These are phyloP conservation scores for Coprinopsis strossmayeri DNA, from an alignment of 768 basidiomycete species.

Conservation along the genomic window DNA sequence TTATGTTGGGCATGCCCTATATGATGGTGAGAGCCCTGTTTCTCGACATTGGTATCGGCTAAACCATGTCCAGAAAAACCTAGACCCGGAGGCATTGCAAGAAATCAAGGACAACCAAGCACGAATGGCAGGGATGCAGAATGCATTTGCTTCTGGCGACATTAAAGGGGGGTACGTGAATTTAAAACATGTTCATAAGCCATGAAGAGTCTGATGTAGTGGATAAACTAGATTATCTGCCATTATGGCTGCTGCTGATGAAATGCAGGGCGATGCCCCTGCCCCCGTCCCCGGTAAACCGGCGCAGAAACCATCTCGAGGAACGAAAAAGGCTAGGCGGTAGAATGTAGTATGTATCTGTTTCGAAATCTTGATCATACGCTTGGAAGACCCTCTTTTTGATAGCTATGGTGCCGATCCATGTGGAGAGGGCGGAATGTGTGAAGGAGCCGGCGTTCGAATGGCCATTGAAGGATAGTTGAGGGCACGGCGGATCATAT, in stretches of 20 bases:
- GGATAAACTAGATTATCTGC: constrained; percentile 16
- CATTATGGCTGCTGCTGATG: constrained; percentile 19
- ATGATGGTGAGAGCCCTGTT: constrained; percentile 47
- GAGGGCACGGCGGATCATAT: constrained; percentile 46
- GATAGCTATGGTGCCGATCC: background rate
- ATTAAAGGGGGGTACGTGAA: constrained; percentile 45
- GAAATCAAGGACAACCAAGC: constrained; percentile 91
- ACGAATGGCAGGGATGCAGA: constrained; percentile 47
- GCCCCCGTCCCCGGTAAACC: no score
- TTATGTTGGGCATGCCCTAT: constrained; percentile 72
- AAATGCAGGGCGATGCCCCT: constrained; percentile 6
- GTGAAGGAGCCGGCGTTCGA: constrained; percentile 1
- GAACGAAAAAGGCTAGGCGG: constrained; percentile 31
- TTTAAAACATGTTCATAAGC: background rate
- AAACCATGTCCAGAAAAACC: constrained; percentile 53
- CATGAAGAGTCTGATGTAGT: background rate
- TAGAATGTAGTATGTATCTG: no score
- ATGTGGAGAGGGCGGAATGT: background rate
- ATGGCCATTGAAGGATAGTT: constrained; percentile 34
- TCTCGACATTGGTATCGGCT: background rate
- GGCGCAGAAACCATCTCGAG: constrained; percentile 9
- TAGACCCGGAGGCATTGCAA: constrained; percentile 63
- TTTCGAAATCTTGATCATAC: no score
- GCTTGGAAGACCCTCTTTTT: no score
- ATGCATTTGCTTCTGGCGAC: constrained; percentile 52